Base-by-base conservation (phyloP, 192 early-diverging fungal genomes). In the Backusella luteola region DNA sequence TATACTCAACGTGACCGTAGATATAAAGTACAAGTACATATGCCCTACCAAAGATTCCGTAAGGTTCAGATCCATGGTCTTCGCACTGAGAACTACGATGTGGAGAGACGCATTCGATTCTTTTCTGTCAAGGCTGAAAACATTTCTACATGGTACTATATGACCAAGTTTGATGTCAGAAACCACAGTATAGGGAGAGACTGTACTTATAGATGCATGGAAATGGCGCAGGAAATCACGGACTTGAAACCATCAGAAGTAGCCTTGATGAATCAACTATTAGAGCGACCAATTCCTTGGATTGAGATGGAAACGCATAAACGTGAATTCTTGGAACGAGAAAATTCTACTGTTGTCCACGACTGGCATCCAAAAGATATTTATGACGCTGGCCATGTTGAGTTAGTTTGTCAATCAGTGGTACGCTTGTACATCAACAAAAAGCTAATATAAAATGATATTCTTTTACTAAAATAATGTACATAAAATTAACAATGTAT, bases 1-100 rank as follows among this genome's bases (percentile, higher is more conserved):
- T 63, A 63, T 63, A 63, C 56, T 29, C 56, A 63, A 63, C 56
- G 56, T 29, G 56, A 63, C 12, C 56, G 56, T n/a, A 63, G 56
- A 63, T 63, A 63, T 26, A 63, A 63, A 63, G 56, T 63, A 14
- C 56, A 63, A 12, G 26, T 63, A 0, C 56, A 29, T 1, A 63
- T 63, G 56, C 56, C 56, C 23, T 63, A 63, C 56, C 56, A 63
- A 63, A 26, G 11, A 29, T 63, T 63, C 23, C 56, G 56, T 14
- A 63, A 63, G 26, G 26, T 63, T 63, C 21, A 63, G 12, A 23
- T 63, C n/a, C 56, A 63, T 63, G 56, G 56, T 26, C 56, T 63
- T 63, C 56, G 56, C 12, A 63, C 56, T 26, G 56, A 63, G 56
- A 63, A 29, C 56, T 63, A 63, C 12, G 56, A 63, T 29, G 56